Base-by-base conservation (phyloP, 73 alveolate genomes). In the Tetrahymena malaccensis region DNA sequence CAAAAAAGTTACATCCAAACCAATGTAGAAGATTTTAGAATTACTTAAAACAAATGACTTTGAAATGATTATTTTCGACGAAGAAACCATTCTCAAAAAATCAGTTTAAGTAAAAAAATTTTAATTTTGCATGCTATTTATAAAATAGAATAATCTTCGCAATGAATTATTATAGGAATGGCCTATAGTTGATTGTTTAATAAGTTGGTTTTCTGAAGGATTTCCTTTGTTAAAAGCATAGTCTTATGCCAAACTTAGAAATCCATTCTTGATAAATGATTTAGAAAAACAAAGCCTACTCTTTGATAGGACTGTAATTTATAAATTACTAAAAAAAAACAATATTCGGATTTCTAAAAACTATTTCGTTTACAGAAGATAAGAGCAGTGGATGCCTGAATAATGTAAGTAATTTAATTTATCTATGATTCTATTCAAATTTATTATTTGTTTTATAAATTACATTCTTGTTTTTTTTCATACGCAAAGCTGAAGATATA, bases 141-240 rank as follows among this genome's bases (percentile, higher is more conserved):
- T 50, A n/a, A n/a, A n/a, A n/a, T n/a, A n/a, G n/a, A n/a, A n/a
- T n/a, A n/a, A n/a, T n/a, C n/a, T n/a, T n/a, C n/a, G n/a, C n/a
- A n/a, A n/a, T n/a, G n/a, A n/a, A n/a, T n/a, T n/a, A n/a, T n/a
- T n/a, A n/a, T 57, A 70, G 89, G 89, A 70, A n/a, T 98, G 99
- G 99, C 99, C 99, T 34, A 94, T 96, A 40, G 99, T 97, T 9
- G 99, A 98, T 85, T 99, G 98, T 19, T 97, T 99, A 85, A 97
- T 99, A 31, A 94, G 98, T n/a, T 99, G 98, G 96, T 98, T 96
- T 94, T 97, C 99, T 44, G 97, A 96, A 58, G 99, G 99, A 9
- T 99, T 98, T 85, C 99, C 99, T 13, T 95, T 97, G 17, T 97
- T 97, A 83, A 99, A 98, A 97, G 99, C 99, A 1, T 94, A 96